Base-by-base conservation (phyloP, 192 early-diverging fungal genomes). In the Backusella luteola region DNA sequence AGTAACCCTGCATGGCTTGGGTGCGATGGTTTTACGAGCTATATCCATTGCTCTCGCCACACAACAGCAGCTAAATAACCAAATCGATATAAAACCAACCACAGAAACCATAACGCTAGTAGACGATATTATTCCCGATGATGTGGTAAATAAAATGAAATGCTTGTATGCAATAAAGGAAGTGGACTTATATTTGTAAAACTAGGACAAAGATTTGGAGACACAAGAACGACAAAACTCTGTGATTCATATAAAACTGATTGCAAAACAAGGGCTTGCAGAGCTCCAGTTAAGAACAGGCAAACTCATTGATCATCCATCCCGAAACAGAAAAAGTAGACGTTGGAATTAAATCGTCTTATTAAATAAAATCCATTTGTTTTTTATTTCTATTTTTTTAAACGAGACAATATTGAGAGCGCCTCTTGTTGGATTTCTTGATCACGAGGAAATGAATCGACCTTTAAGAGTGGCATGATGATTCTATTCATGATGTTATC, bases 1-100 rank as follows among this genome's bases (percentile, higher is more conserved):
- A 21, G 87, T 96, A 6, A 89, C 88, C 6, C 86, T 96, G 29
- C 95, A 95, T 73, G 95, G 91, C 23, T 86, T 96, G 49, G 94
- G 95, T 34, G 91, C 92, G 19, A 90, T 92, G 19, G 91, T 95
- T 17, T 85, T 86, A 23, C 86, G 86, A 26, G 90, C 94, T 0
- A 88, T 94, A 46, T 79, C 84, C 41, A 85, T 95, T 23, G 91
- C 94, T 15, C 80, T 92, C 74, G 83, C 85, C 3, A 75, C 92
- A 53, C 88, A 90, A 68, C 82, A 80, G n/a, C 81, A 87, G 12
- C 81, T 90, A 38, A 82, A 84, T n/a, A 81, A 86, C 67, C 87
- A 91, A 80, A 84, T 90, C 29, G 78, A 83, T 46, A 86, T 89
- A 71, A 87, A 92, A 21, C 85, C 90, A 26, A 88, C 86, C 1